These are phyloP conservation scores for Tulasnella sp. DNA, from an alignment of 768 basidiomycete genomes.

Conservation along the genomic window DNA sequence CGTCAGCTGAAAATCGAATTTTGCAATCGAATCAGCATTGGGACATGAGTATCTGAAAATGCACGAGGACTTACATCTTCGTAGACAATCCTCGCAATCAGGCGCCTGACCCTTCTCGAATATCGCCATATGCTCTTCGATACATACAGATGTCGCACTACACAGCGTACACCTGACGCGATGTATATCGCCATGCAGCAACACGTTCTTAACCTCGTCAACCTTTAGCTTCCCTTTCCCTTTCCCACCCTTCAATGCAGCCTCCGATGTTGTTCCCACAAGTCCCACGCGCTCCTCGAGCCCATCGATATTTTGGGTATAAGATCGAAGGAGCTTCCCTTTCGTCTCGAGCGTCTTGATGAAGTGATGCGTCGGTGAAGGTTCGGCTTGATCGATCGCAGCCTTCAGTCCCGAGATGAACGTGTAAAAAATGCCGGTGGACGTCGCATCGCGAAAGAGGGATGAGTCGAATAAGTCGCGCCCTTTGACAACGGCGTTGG, in stretches of 20 bases:
- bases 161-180: constrained; percentile 82
- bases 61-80: constrained; percentile 51
- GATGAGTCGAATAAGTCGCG: constrained; percentile 92
- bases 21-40: background rate
- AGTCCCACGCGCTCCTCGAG: constrained; percentile 76
- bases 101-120: constrained; percentile 67
- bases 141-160: constrained; percentile 65
- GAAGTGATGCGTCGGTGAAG: constrained; percentile 81
- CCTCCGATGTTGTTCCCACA: constrained; percentile 32
- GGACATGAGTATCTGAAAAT: background rate
- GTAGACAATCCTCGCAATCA: constrained; percentile 74
- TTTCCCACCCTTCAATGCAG: background rate
- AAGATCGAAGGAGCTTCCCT: constrained; percentile 75
- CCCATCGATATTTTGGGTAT: constrained; percentile 98
- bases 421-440: constrained; percentile 84
- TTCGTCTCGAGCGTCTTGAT: constrained; percentile 74
- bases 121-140: constrained; percentile 43
- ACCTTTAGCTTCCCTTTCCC: constrained; percentile 51
- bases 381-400: constrained; percentile 66
- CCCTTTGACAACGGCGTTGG: constrained; percentile 75
- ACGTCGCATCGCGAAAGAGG: constrained; percentile 74
- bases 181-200: constrained; percentile 90
- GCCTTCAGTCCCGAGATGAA: constrained; percentile 87
- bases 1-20: constrained; percentile 41
- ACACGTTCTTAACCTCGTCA: constrained; percentile 75